Evolutionary conservation across 805 yeast species (phyloP).

Genomic region (Saccharomycopsis amapae): DNA sequence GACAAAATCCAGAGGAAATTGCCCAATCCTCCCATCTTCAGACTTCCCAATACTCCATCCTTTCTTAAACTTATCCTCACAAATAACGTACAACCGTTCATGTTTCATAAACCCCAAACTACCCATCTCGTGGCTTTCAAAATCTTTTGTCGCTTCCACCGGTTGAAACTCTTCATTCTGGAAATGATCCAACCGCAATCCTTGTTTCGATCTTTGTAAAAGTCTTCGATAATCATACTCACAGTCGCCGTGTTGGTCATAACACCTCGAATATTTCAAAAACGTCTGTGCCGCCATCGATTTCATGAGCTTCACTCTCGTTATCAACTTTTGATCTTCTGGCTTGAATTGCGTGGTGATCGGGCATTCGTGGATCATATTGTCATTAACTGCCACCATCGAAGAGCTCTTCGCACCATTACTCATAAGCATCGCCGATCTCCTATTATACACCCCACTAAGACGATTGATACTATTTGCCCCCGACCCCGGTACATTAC

Average conservation of each 20-base stretch:
- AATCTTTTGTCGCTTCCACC: slow-evolving; percentile 1
- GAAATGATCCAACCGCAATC: neutral
- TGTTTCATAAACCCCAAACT: slow-evolving; percentile 14
- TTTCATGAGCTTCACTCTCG: neutral
- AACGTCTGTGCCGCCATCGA: slow-evolving; percentile 13
- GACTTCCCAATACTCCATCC: slow-evolving; percentile 18
- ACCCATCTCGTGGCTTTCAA: slow-evolving; percentile 11
- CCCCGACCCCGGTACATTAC: too few species aligned
- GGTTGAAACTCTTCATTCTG: neutral
- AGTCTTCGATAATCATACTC: slow-evolving; percentile 7
- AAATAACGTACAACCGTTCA: slow-evolving; percentile 13
- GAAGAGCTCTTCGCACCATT: neutral
- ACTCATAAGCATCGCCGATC: too few species aligned
- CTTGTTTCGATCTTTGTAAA: neutral
- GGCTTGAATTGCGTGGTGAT: slow-evolving; percentile 9
- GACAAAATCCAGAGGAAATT: slow-evolving; percentile 11
- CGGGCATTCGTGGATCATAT: slow-evolving; percentile 10
- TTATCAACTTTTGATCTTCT: slow-evolving; percentile 6
- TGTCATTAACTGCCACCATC: neutral
- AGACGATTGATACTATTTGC: too few species aligned
- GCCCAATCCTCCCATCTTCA: slow-evolving; percentile 19
- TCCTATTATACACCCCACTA: slow-evolving; percentile 2
- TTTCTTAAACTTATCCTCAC: slow-evolving; percentile 1
- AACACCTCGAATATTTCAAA: slow-evolving; percentile 6
- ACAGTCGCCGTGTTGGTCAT: slow-evolving; percentile 1